Evolutionary conservation across 805 yeast genomes (phyloP), one percentile per base, ranked within the genome.

Genomic region (Metschnikowia picachoensis): DNA sequence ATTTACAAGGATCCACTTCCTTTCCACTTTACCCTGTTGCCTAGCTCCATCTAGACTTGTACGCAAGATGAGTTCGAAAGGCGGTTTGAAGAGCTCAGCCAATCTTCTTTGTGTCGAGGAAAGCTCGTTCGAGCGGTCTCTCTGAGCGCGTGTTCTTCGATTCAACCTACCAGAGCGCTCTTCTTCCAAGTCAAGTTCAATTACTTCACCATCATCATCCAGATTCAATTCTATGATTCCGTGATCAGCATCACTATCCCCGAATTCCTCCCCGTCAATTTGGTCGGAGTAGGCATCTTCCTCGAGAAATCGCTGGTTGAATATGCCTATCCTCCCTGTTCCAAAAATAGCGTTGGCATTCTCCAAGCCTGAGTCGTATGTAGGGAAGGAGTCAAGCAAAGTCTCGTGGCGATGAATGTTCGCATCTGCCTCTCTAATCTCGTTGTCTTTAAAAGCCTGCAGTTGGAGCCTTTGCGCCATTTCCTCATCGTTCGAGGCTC

Each of bases 41-140:
- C 83, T 87, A 2, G 98, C 98, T 6, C 73, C 70, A 35, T 87
- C 94, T n/a, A 94, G 63, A 44, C 78, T 79, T 14, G 81, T 52
- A 53, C 77, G 80, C 16, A 82, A 74, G 59, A 94, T 89, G 30
- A 94, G 68, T 56, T 92, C 97, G 69, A 88, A 92, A 0, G 99
- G 99, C 0, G 99, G 98, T 50, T 92, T 75, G 65, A 92, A 94
- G 28, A 94, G 71, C 50, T 77, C 77, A 4, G 96, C 97, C 39
- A 94, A 70, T 41, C 95, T 73, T 52, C 81, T 74, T 65, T 79
- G 89, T 41, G 74, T 80, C 15, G 80, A 50, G 69, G 70, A 49
- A 42, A 80, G 65, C 40, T 72, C 73, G 74, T 45, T 59, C 43
- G 50, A 31, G 14, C 56, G 44, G 30, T 37, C 41, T 12, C 44